Evolutionary conservation across 257 asterid species (phyloP).

Genomic region (Orobanche coerulescens): DNA sequence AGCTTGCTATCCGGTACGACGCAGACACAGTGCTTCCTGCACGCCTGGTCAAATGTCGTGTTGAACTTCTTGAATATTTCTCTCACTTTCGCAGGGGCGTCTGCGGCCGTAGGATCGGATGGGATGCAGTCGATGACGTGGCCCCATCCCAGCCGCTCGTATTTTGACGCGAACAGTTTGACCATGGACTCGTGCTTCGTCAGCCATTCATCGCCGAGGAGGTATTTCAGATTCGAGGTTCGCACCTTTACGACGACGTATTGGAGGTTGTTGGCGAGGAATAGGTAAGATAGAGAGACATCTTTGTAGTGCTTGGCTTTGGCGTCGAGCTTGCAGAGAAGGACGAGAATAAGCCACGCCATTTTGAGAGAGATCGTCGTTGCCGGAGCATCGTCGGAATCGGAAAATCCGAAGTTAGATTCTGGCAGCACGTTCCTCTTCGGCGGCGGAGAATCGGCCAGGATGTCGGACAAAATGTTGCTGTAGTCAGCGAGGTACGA

Average conservation of each 20-base stretch:
- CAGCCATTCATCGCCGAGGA: conserved; percentile 72
- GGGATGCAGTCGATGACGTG: conserved; percentile 55
- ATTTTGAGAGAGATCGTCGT: conserved; percentile 40
- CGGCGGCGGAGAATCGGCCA: conserved; percentile 40
- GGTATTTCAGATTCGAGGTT: conserved; percentile 54
- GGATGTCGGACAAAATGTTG: conserved; percentile 42
- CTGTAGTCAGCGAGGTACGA: conserved; percentile 63
- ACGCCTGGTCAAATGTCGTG: conserved; percentile 54
- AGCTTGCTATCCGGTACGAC: conserved; percentile 53
- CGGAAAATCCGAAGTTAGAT: conserved; percentile 42
- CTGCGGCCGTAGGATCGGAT: conserved; percentile 32
- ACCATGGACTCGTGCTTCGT: conserved; percentile 51
- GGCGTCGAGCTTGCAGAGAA: conserved; percentile 64
- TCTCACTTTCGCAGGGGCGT: conserved; percentile 32
- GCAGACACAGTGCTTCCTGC: conserved; percentile 44
- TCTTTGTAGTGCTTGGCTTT: conserved; percentile 68
- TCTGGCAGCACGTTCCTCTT: conserved; percentile 35
- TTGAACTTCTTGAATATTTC: conserved; percentile 59
- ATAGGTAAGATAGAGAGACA: conserved; percentile 46
- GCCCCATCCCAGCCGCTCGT: conserved; percentile 70
- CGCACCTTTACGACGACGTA: conserved; percentile 51
- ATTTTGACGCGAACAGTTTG: conserved; percentile 40
- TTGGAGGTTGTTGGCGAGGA: conserved; percentile 72
- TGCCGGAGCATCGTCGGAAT: conserved; percentile 47
- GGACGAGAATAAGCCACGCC: conserved; percentile 56